A percentile compares a stretch with the other conserved stretches of the same genome.
These are phyloP conservation scores for Aureobasidium uvarum DNA, from an alignment of 2,329 filamentous ascomycete genomes.

Conservation along the genomic window DNA sequence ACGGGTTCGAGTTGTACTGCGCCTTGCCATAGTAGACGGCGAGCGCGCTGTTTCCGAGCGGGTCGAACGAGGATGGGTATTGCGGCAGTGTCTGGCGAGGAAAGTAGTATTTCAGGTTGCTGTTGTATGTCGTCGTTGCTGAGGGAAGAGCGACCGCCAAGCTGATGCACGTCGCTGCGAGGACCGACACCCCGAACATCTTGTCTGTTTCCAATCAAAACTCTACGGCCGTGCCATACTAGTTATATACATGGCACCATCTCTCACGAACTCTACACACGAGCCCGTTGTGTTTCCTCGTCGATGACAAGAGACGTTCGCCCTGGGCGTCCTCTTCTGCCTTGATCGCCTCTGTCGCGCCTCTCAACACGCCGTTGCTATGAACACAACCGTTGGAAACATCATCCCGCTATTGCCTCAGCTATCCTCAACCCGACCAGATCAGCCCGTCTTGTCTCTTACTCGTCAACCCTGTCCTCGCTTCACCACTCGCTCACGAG, in stretches of 20 bases:
- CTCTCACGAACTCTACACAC: background rate
- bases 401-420: constrained; percentile 10
- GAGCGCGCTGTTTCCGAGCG: constrained; percentile 3
- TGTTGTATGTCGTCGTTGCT: background rate
- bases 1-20: constrained; percentile 6
- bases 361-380: constrained; percentile 3
- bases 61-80: constrained; percentile 2
- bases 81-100: constrained; percentile 1
- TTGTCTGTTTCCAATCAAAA: background rate
- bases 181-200: background rate
- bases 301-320: background rate
- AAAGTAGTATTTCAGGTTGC: background rate
- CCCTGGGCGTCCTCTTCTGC: background rate
- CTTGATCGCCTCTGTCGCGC: background rate
- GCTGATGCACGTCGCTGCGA: constrained; percentile 1
- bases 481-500: background rate
- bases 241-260: background rate
- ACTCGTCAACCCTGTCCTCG: background rate
- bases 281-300: background rate
- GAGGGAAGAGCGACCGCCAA: constrained; percentile 14
- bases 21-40: constrained; percentile 27
- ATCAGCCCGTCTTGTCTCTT: background rate
- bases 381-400: constrained; percentile 4
- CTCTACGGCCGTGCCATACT: constrained; percentile 8
- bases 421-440: background rate